Evolutionary conservation across 148 eudicot genomes (phyloP).

Genomic region (Rhododendron molle): DNA sequence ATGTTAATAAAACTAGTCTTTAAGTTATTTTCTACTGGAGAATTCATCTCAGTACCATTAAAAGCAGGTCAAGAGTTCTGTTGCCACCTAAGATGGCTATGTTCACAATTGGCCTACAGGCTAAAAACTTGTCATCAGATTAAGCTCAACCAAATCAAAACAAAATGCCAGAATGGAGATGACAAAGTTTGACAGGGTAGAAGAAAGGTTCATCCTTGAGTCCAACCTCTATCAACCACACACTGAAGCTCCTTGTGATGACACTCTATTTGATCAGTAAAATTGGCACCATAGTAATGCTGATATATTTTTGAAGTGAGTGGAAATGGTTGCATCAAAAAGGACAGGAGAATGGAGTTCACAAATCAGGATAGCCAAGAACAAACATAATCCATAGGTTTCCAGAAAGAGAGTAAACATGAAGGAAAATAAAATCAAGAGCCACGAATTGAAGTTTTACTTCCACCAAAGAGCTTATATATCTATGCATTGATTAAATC

Average conservation of each 20-base stretch:
- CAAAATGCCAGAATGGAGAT: not conserved
- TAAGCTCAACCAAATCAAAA: not conserved
- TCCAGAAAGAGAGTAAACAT: not conserved
- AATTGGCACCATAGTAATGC: not conserved
- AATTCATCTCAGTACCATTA: not conserved
- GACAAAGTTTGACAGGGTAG: not conserved
- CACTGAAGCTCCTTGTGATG: not conserved
- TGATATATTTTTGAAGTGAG: not conserved
- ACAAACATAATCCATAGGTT: not conserved
- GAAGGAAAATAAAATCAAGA: not conserved
- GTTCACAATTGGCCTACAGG: not conserved
- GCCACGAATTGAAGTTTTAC: not conserved
- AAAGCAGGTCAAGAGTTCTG: not conserved
- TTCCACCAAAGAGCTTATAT: conserved; percentile 1
- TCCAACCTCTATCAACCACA: not conserved
- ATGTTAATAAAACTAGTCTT: not conserved
- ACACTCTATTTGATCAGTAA: not conserved
- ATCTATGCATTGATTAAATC: not conserved
- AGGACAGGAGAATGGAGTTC: not conserved
- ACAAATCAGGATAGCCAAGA: not conserved
- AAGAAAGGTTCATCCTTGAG: not conserved
- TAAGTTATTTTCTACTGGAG: not conserved
- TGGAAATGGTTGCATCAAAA: not conserved
- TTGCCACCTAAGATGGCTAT: not conserved
- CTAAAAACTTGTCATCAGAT: not conserved